Base-by-base conservation (phyloP, 192 early-diverging fungal genomes). In the Linnemannia elongata region DNA sequence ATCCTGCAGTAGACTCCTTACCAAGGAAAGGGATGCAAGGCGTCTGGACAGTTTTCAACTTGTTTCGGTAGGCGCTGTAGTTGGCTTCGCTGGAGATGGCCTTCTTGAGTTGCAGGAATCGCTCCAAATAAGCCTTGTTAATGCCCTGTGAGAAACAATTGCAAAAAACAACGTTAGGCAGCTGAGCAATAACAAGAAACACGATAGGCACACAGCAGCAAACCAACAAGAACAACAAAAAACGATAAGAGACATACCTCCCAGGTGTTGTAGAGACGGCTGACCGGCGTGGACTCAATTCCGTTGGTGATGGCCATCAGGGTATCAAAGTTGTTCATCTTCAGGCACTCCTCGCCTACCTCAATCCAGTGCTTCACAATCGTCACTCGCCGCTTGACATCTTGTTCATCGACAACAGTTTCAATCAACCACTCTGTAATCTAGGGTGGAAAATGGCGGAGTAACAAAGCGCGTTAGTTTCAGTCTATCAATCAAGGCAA, bases 351-450 rank as follows among this genome's bases (percentile, higher is more conserved):
- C 38, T 87, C 94, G 30, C 92, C 92, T 10, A 98, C 91, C 73
- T 96, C 93, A 57, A 98, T 95, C 90, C 95, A 97, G 84, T 95
- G 93, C 87, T 95, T 95, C 30, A 97, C 81, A 18, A 93, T 76
- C 0, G 85, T 84, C 24, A 93, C 89, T n/a, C 97, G 93, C 27
- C 91, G 89, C 76, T 95, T 96, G 1, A 93, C 77, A 69, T 97
- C 96, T 17, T 66, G 38, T 72, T 97, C 97, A 9, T 87, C 82
- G 33, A 99, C 89, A 49, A 99, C 96, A 13, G 92, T 91, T 18
- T 92, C 88, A 17, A 93, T 93, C 0, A 97, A 94, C 97, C 84
- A 86, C 8, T 66, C 74, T n/a, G 79, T 81, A 18, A 86, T 80
- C 84, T 84, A 71, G 15, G 5, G 49, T 18, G 22, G 18, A 52